Base-by-base conservation (phyloP, 805 yeast genomes). In the Yamadazyma ubonensis region DNA sequence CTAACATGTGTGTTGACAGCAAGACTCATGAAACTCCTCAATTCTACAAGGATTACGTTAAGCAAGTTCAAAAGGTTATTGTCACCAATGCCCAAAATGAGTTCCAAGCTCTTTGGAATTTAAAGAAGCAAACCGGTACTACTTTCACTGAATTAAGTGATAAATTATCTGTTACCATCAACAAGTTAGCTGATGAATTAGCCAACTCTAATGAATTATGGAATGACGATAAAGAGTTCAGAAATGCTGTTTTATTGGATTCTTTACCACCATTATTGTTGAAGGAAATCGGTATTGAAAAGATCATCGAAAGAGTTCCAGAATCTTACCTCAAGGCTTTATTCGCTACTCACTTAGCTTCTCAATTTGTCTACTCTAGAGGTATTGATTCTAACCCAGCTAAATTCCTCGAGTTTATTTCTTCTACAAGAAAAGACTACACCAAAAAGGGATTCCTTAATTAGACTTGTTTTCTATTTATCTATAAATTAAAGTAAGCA, bases 371-470 rank as follows among this genome's bases (percentile, higher is more conserved):
- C 39, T 89, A 89, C 64, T 72, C 84, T 19, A 74, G 82, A 55
- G 96, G 96, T 41, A 71, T 80, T 43, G 86, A 79, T 46, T 79
- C 91, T 33, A 86, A 87, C 61, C 95, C 86, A 21, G 87, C 87
- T 39, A 79, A 73, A 51, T 83, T 83, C 63, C 74, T 83, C 59
- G 88, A 81, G 55, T 83, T 75, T 54, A 78, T 82, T 46, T 77
- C 83, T 33, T 68, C 73, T 29, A 62, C 78, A 43, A 78, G 79
- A 59, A 81, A 68, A 58, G 70, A 66, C 36, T 69, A 53, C 45
- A 55, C 53, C 25, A 45, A 53, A 34, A 54, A 54, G 41, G 60
- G 59, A 12, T 63, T 65, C 41, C 62, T 65, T 46, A 26, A 32
- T 16, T 37, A 30, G 26, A 12, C 3, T 23, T 23, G 26, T 10